Conservation (phyloP, 2,329 filamentous ascomycete species). For the Epichloe hybrida region DNA sequence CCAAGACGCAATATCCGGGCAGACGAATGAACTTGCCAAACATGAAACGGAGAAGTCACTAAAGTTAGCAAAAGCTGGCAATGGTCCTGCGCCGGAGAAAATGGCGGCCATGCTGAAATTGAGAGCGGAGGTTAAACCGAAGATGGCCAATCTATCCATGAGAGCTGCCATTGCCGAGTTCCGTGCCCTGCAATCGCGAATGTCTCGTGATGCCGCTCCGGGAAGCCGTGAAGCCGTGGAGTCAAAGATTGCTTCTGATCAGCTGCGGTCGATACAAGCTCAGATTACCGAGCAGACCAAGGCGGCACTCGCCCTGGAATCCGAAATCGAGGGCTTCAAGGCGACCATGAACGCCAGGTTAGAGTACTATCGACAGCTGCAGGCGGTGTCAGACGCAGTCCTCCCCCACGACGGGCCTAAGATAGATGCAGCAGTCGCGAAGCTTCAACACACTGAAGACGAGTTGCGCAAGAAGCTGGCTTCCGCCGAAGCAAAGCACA, state of each 20-base stretch:
- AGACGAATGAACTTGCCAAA: slow-evolving; percentile 59
- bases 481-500: slow-evolving; percentile 54
- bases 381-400: slow-evolving; percentile 81
- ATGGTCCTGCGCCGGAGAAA: slow-evolving; percentile 58
- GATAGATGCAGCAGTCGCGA: slow-evolving; percentile 33
- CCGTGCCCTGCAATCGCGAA: slow-evolving; percentile 44
- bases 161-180: slow-evolving; percentile 57
- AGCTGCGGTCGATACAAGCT: slow-evolving; percentile 48
- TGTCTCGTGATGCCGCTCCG: slow-evolving; percentile 13
- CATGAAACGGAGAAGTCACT: slow-evolving; percentile 56
- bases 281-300: slow-evolving; percentile 39
- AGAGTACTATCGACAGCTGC: slow-evolving; percentile 83
- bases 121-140: slow-evolving; percentile 35
- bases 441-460: slow-evolving; percentile 20
- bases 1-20: slow-evolving; percentile 60
- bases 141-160: slow-evolving; percentile 45
- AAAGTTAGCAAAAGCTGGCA: slow-evolving; percentile 43
- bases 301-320: slow-evolving; percentile 35
- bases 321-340: slow-evolving; percentile 65
- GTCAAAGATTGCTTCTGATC: slow-evolving; percentile 45
- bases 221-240: slow-evolving; percentile 50
- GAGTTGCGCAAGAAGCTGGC: slow-evolving; percentile 44
- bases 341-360: slow-evolving; percentile 71
- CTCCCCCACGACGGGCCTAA: slow-evolving; percentile 54
- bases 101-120: slow-evolving; percentile 36